Conservation (phyloP, 768 basidiomycete species). For the Mrakia blollopis region DNA sequence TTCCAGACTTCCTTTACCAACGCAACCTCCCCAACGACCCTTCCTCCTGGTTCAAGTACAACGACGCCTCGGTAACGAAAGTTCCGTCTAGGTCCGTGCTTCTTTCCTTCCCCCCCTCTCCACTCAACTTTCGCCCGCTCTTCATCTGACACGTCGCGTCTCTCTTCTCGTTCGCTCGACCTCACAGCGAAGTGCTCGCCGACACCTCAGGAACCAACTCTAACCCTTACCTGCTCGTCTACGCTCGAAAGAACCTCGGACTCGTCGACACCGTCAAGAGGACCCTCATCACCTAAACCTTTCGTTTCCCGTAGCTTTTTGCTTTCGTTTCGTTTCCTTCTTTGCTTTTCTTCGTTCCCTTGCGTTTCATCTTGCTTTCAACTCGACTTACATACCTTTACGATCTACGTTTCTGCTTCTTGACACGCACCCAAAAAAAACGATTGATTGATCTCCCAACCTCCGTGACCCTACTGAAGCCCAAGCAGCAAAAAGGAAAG, state of each 20-base stretch:
- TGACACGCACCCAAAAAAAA: too few species aligned
- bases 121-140: background rate
- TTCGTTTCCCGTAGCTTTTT: too few species aligned
- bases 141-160: background rate
- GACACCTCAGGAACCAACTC: conserved; percentile 55
- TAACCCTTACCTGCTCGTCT: conserved; percentile 47
- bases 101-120: background rate
- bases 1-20: conserved; percentile 72
- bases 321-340: too few species aligned
- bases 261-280: conserved; percentile 30
- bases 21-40: conserved; percentile 69
- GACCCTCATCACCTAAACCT: conserved; percentile 1
- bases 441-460: too few species aligned
- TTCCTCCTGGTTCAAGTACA: conserved; percentile 35
- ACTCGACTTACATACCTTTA: too few species aligned
- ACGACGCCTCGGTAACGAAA: conserved; percentile 56
- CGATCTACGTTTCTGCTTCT: too few species aligned
- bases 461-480: too few species aligned
- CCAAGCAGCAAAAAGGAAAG: too few species aligned
- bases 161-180: background rate
- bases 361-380: background rate
- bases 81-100: conserved; percentile 48
- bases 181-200: conserved; percentile 73
- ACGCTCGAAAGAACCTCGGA: conserved; percentile 41
- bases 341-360: too few species aligned